Evolutionary conservation across 2,329 filamentous ascomycete genomes (phyloP).

Genomic region (Hymenotorrendiella dingleyae): DNA sequence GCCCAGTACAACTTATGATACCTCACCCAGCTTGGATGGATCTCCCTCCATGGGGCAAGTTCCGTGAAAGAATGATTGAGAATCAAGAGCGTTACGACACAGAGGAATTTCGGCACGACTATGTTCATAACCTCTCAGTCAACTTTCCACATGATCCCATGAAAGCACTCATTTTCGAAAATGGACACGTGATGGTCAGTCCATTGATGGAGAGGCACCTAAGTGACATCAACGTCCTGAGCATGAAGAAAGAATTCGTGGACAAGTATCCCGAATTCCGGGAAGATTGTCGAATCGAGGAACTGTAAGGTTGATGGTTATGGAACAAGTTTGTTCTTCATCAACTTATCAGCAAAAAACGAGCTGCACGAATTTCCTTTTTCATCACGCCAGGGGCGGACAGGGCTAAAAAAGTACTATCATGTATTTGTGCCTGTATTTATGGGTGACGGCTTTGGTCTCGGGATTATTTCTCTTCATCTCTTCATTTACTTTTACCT

Average conservation of each 20-base stretch:
- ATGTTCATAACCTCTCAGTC: constrained; percentile 22
- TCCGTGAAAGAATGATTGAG: constrained; percentile 25
- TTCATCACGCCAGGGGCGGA: no score
- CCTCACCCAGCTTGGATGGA: constrained; percentile 29
- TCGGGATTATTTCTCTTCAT: no score
- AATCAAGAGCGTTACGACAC: constrained; percentile 26
- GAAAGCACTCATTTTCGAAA: constrained; percentile 23
- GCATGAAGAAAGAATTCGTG: constrained; percentile 27
- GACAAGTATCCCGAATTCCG: constrained; percentile 28
- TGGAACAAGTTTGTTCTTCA: no score
- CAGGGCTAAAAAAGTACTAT: no score
- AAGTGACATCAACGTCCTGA: constrained; percentile 22
- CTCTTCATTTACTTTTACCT: no score
- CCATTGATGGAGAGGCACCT: constrained; percentile 23
- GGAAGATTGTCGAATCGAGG: constrained; percentile 27
- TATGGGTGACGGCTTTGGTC: no score
- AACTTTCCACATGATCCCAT: constrained; percentile 25
- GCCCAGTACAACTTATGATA: constrained; percentile 19
- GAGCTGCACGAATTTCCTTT: no score
- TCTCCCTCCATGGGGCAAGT: constrained; percentile 26
- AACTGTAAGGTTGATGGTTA: constrained; percentile 21
- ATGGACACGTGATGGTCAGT: constrained; percentile 22
- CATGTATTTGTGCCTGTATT: no score
- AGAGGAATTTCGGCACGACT: constrained; percentile 25
- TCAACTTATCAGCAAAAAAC: no score